These are phyloP conservation scores for Prunus kanzakura DNA, from an alignment of 306 rosid genomes.

Conservation along the genomic window DNA sequence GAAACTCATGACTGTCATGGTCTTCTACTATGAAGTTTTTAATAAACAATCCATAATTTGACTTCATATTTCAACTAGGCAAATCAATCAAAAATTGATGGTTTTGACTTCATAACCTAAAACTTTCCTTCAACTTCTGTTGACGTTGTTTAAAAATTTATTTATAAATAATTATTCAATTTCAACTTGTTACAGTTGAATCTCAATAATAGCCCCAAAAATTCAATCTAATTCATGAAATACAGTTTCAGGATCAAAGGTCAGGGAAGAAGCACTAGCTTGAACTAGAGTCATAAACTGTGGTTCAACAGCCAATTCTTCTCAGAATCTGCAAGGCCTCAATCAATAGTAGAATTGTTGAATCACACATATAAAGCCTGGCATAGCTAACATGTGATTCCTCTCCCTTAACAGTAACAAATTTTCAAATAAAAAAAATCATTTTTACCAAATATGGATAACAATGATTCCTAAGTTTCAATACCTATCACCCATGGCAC, in stretches of 20 bases:
- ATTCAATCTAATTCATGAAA: background rate
- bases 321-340: too few species aligned
- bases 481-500: constrained; percentile 87
- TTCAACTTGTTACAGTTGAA: background rate
- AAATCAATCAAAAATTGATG: background rate
- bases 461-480: background rate
- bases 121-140: background rate
- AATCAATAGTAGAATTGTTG: too few species aligned
- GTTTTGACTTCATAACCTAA: background rate
- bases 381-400: too few species aligned
- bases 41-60: background rate
- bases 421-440: background rate
- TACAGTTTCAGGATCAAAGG: background rate
- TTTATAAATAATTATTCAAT: background rate
- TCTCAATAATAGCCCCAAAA: background rate
- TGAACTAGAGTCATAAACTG: background rate
- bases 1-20: background rate
- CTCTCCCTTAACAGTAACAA: background rate
- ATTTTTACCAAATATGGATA: background rate
- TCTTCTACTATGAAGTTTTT: background rate
- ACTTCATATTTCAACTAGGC: background rate
- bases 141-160: background rate
- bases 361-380: too few species aligned
- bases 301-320: too few species aligned
- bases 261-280: background rate